Percentiles rank a stretch among this genome's conserved stretches.
These are phyloP conservation scores for Seiridium cupressi DNA, from an alignment of 2,329 filamentous ascomycete species.

Conservation along the genomic window DNA sequence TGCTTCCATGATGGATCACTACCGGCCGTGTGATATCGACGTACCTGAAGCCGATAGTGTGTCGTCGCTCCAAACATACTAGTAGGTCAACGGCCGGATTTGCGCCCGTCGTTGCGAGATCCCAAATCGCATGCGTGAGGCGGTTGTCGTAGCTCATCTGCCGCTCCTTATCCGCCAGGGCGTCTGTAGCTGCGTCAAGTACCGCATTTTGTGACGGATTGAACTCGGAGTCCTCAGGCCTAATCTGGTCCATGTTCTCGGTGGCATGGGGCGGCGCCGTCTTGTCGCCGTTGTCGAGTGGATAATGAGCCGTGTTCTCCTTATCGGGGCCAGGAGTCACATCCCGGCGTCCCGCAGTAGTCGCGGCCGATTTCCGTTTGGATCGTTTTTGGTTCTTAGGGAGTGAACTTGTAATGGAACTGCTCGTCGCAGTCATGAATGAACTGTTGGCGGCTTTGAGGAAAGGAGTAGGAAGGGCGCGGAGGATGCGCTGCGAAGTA, in stretches of 20 bases:
- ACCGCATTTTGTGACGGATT: slow-evolving; percentile 25
- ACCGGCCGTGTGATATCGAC: slow-evolving; percentile 91
- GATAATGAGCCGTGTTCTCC: slow-evolving; percentile 39
- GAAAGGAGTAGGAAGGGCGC: slow-evolving; percentile 85
- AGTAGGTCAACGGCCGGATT: slow-evolving; percentile 93
- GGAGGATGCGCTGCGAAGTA: slow-evolving; percentile 85
- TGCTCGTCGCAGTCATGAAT: slow-evolving; percentile 90
- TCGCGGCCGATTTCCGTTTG: slow-evolving; percentile 55
- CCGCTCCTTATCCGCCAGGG: slow-evolving; percentile 67
- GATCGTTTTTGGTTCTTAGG: slow-evolving; percentile 61
- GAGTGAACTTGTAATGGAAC: slow-evolving; percentile 75
- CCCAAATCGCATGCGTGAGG: slow-evolving; percentile 92
- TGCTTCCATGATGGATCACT: slow-evolving; percentile 89
- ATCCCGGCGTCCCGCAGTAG: slow-evolving; percentile 31
- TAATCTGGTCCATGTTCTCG: slow-evolving; percentile 50
- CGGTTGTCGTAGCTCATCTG: slow-evolving; percentile 77
- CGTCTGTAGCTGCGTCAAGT: slow-evolving; percentile 55
- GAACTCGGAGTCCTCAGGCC: slow-evolving; percentile 24
- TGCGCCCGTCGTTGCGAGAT: slow-evolving; percentile 82
- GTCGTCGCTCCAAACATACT: slow-evolving; percentile 86
- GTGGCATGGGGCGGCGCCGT: slow-evolving; percentile 27
- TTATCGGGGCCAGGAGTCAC: slow-evolving; percentile 42
- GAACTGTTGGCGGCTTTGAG: slow-evolving; percentile 93
- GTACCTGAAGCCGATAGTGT: slow-evolving; percentile 93
- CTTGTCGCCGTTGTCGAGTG: slow-evolving; percentile 20